Evolutionary conservation across 2,329 filamentous ascomycete genomes (phyloP), one percentile per base, ranked within the genome.

Genomic region (Apiospora hydei): DNA sequence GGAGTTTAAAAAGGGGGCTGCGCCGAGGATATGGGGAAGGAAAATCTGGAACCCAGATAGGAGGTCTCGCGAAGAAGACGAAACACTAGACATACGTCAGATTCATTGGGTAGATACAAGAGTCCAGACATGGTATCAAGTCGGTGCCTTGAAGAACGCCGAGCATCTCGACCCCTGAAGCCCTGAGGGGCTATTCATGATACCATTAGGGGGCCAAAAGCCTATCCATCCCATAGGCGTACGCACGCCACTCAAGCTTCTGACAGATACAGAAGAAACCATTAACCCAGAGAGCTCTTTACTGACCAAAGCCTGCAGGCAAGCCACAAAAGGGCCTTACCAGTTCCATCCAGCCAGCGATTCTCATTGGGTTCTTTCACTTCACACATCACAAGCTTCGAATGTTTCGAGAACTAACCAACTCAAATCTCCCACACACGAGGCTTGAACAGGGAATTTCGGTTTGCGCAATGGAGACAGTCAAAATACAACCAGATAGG

Each of bases 401-500:
- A 1, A 10, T 61, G 6, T 21, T 21, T 8, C 14, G 26, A 34
- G 26, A 34, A 2, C 11, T 3, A 21, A 61, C 7, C 53, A 1
- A 61, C 30, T 18, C 53, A 64, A 10, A 11, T 34, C 30, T 64
- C 30, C 10, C 30, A 38, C 30, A 41, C 21, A 41, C 57, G 2
- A 41, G 10, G 57, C 8, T 41, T 64, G 10, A 64, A 41, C 30
- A 14, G 44, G 14, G 41, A 5, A 5, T 34, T 34, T 61, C 30
- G 16, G 30, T 64, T 41, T 41, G 57, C 57, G 57, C 18, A 64
- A 64, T 11, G 30, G 18, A 21, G 57, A n/a, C 18, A 64, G 30
- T 61, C 57, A 64, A 41, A 64, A 64, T 64, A 64, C 57, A 64
- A 64, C 34, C 38, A 24, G 57, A 64, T 64, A 64, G 34, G 57